Base-by-base conservation (phyloP, 257 asterid species). In the Solanum verrucosum region DNA sequence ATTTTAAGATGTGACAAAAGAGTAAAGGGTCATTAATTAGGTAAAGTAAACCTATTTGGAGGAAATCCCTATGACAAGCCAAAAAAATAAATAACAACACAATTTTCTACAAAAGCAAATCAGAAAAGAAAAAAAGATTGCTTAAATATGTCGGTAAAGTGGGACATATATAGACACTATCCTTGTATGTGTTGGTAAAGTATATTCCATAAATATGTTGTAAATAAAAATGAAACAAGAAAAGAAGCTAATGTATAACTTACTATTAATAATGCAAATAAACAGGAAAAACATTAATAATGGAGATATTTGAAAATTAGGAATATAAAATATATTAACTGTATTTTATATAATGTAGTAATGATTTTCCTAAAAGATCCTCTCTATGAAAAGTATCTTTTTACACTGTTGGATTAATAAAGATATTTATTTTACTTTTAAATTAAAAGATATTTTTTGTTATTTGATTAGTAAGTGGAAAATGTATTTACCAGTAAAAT, bases 1-100 rank as follows among this genome's bases (percentile, higher is more conserved):
- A 88, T 23, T 34, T 23, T 42, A 27, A 63, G 42, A 77, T 34
- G 65, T 34, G 52, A 77, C 33, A 46, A 70, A 63, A 44, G 42
- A 63, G 83, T 23, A 79, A 68, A 16, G 40, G 40, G 89, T 75
- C 82, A 63, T 87, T 74, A 91, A 93, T 93, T 93, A 89, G 96
- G 96, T 92, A 94, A 92, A 92, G 92, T 92, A 91, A 85, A 87
- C 73, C 87, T 78, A 92, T 92, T 92, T 93, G 93, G 92, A 87
- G 83, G 91, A 88, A 89, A 90, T 92, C 90, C 71, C 88, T 87
- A 84, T 87, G 86, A 86, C 49, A 14, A 89, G 88, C 79, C 74
- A 27, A 68, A 25, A 83, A 20, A 75, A 49, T 49, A 84, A 90
- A 90, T 87, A 89, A 90, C 85, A 88, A 33, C 89, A 85, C 88